Conservation (phyloP, 345 rosid genomes). For the Pugionium dolabratum region DNA sequence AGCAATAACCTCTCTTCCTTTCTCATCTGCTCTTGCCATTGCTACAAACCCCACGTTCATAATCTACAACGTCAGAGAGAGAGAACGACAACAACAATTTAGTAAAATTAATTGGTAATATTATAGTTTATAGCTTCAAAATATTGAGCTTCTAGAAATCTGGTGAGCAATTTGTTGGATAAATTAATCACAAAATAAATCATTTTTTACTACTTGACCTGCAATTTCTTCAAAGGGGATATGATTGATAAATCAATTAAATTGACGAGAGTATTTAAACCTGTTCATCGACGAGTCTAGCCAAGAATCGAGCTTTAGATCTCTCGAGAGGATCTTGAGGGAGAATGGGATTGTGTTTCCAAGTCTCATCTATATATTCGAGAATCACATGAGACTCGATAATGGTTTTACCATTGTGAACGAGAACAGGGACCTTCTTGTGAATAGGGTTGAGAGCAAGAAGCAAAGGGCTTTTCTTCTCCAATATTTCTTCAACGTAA, state of each 20-base stretch:
- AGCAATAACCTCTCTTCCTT: constrained; percentile 15
- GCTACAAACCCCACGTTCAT: not conserved
- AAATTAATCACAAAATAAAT: not conserved
- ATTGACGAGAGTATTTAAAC: constrained; percentile 2
- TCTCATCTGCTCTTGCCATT: constrained; percentile 26
- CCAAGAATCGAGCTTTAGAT: constrained; percentile 49
- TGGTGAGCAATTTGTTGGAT: not conserved
- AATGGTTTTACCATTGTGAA: constrained; percentile 48
- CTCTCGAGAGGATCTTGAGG: constrained; percentile 48
- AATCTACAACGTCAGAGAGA: constrained; percentile 11
- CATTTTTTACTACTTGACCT: not conserved
- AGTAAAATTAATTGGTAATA: too few relatives aligned
- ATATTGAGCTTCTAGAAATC: not conserved
- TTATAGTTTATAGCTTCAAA: not conserved
- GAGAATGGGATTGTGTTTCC: constrained; percentile 45
- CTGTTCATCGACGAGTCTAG: constrained; percentile 44
- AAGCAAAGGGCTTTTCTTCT: constrained; percentile 45
- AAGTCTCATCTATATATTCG: constrained; percentile 54
- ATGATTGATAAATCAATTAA: not conserved
- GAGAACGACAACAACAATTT: not conserved
- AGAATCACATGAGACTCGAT: constrained; percentile 47
- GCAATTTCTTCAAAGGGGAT: not conserved
- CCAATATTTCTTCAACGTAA: constrained; percentile 44
- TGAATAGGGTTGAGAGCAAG: constrained; percentile 46
- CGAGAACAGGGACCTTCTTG: constrained; percentile 51